phyloP scores from a whole-genome alignment of 192 early-diverging fungal species.

The Spizellomyces sp. region DNA sequence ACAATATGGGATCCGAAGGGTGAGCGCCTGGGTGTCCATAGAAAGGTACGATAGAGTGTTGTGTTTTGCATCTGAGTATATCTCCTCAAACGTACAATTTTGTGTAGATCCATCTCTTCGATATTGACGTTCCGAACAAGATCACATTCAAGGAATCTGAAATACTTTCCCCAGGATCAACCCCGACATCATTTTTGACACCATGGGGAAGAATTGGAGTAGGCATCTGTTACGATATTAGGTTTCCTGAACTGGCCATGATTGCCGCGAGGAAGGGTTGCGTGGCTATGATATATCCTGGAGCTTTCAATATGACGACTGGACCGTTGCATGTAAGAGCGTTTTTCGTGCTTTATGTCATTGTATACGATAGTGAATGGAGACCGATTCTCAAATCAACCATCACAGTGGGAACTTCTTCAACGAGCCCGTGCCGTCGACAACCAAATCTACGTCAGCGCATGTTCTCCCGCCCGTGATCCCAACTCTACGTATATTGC shows the following conservation, averaged over 20 bases:
- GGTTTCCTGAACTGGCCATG: constrained; percentile 96
- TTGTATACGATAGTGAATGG: background rate
- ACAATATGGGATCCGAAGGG: constrained; percentile 71
- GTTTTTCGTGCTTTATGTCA: background rate
- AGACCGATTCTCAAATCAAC: background rate
- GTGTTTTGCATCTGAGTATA: background rate
- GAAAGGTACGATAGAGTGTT: constrained; percentile 17
- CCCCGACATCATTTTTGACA: constrained; percentile 79
- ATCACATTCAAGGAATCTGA: constrained; percentile 90
- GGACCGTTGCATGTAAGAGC: constrained; percentile 78
- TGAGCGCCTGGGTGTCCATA: constrained; percentile 21
- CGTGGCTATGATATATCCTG: constrained; percentile 94
- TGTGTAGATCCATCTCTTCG: constrained; percentile 85
- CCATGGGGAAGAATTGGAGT: constrained; percentile 84
- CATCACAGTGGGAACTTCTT: constrained; percentile 80
- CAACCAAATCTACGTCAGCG: constrained; percentile 91
- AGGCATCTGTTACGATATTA: constrained; percentile 96
- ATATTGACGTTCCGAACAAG: constrained; percentile 93
- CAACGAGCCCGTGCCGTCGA: constrained; percentile 85
- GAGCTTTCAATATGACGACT: constrained; percentile 94
- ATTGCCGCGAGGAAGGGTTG: constrained; percentile 84
- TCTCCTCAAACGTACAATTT: constrained; percentile 34
- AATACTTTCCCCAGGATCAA: constrained; percentile 73
- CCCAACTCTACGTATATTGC: constrained; percentile 74
- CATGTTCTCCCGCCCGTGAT: constrained; percentile 96